Percentiles rank a stretch among this genome's conserved stretches.
Evolutionary conservation across 2,329 filamentous ascomycete species (phyloP).

Genomic region (Fusarium sacchari): DNA sequence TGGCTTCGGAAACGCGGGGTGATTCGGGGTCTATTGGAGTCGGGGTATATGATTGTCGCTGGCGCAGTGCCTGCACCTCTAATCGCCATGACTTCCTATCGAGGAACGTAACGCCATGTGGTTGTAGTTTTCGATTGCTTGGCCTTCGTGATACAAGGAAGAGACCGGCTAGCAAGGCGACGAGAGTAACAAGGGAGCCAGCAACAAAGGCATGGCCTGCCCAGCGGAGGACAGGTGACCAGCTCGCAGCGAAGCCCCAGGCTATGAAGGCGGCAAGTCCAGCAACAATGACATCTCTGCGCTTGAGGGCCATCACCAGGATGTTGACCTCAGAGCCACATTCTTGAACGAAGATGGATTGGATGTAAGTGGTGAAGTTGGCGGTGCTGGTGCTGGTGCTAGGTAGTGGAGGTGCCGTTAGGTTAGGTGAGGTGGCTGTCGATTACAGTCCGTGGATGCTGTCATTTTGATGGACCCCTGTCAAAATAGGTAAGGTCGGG

Average conservation of each 20-base stretch:
- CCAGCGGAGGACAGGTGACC: conserved; percentile 85
- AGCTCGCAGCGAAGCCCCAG: conserved; percentile 87
- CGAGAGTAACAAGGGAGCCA: conserved; percentile 69
- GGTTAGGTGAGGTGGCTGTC: conserved; percentile 31
- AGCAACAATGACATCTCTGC: conserved; percentile 76
- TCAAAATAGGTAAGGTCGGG: conserved; percentile 4
- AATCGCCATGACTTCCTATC: conserved; percentile 71
- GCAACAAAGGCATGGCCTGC: conserved; percentile 83
- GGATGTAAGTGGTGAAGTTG: conserved; percentile 33
- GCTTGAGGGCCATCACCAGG: conserved; percentile 73
- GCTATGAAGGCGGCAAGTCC: conserved; percentile 79
- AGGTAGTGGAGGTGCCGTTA: conserved; percentile 21
- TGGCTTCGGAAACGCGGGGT: conserved; percentile 78
- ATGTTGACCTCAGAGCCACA: conserved; percentile 46
- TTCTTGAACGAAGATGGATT: conserved; percentile 41
- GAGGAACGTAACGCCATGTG: conserved; percentile 67
- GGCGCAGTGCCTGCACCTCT: conserved; percentile 74
- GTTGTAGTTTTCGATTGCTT: conserved; percentile 53
- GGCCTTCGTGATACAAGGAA: conserved; percentile 63
- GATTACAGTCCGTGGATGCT: conserved; percentile 42
- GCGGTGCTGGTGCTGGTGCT: conserved; percentile 11
- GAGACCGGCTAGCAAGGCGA: conserved; percentile 66
- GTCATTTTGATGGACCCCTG: conserved; percentile 38
- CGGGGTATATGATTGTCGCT: conserved; percentile 73
- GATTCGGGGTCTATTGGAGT: conserved; percentile 79